Evolutionary conservation across 2,329 filamentous ascomycete genomes (phyloP), one percentile per base, ranked within the genome.

Genomic region (Coleophoma eucalyptorum): DNA sequence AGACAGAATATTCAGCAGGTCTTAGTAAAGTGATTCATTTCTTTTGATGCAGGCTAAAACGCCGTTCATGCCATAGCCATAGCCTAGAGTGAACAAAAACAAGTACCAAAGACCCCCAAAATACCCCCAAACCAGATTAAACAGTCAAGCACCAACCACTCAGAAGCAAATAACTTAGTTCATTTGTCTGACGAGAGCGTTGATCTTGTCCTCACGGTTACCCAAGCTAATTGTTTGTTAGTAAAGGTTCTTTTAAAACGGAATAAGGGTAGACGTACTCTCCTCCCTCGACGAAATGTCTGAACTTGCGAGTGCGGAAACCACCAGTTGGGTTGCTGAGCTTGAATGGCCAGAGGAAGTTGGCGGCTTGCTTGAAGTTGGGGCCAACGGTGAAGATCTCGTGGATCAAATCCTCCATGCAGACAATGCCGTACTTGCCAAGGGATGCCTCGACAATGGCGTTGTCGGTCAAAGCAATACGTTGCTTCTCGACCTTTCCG

Each of bases 261-360:
- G 26, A 26, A 26, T 5, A 8, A n/a, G 26, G 26, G 26, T 26
- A 26, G 26, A 26, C 26, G 6, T 26, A 5, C 77, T 99, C 94
- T 87, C 94, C 94, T 77, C 93, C 94, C 83, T 97, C 89, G 59
- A 97, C 89, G 80, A 90, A 97, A 82, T 97, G 92, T 83, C 91
- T 48, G 57, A 97, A 97, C 83, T 97, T 99, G 78, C 94, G 84
- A 67, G 88, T 77, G 66, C 88, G 87, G 90, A 97, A 99, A 62
- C 94, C 93, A 74, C 94, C 94, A 66, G 79, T 97, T 71, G 94
- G 94, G 86, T 96, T 97, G 84, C 85, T 91, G 65, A 99, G 89
- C 89, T 99, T 97, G 87, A 99, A 99, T 72, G 94, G 94, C 94
- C 94, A 99, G 65, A 97, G 80, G 86, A 97, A 97, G 88, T 97